Conservation (phyloP, 2,329 filamentous ascomycete genomes). For the Dothidotthia symphoricarpi region DNA sequence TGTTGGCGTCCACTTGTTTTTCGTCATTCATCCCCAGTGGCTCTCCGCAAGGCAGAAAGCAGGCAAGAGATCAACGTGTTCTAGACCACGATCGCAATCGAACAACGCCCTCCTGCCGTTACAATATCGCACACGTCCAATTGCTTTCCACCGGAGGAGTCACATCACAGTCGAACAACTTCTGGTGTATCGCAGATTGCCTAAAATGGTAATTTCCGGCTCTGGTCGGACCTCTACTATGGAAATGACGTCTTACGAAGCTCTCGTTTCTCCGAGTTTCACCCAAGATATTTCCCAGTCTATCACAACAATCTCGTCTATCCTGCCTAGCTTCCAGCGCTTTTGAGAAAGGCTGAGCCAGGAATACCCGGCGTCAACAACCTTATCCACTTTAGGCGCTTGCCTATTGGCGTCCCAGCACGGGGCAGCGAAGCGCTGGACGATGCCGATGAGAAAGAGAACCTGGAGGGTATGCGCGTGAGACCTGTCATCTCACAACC, state of each 20-base stretch:
- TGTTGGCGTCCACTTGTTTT: constrained; percentile 14
- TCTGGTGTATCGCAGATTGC: constrained; percentile 8
- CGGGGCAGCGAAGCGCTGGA: constrained; percentile 15
- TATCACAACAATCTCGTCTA: constrained; percentile 13
- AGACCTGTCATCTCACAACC: not conserved
- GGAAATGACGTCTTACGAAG: constrained; percentile 4
- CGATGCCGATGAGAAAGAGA: constrained; percentile 25
- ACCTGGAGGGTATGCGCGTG: constrained; percentile 12
- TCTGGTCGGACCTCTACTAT: too few relatives aligned
- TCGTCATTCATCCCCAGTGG: constrained; percentile 15
- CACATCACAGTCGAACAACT: constrained; percentile 3
- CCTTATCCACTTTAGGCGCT: constrained; percentile 23
- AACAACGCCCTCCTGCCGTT: constrained; percentile 3
- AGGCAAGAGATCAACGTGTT: constrained; percentile 18
- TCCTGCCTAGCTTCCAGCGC: constrained; percentile 10
- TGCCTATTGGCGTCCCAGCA: constrained; percentile 14
- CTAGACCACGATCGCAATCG: constrained; percentile 4
- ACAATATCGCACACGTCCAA: too few relatives aligned
- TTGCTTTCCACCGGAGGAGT: too few relatives aligned
- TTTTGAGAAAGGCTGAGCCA: constrained; percentile 16
- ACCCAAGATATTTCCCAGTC: constrained; percentile 8
- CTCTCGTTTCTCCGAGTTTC: constrained; percentile 14
- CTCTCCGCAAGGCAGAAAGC: constrained; percentile 18
- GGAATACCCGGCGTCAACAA: constrained; percentile 23
- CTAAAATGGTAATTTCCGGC: constrained; percentile 6